phyloP scores from a whole-genome alignment of 2,329 filamentous ascomycete species.

The Juglanconis oblonga region DNA sequence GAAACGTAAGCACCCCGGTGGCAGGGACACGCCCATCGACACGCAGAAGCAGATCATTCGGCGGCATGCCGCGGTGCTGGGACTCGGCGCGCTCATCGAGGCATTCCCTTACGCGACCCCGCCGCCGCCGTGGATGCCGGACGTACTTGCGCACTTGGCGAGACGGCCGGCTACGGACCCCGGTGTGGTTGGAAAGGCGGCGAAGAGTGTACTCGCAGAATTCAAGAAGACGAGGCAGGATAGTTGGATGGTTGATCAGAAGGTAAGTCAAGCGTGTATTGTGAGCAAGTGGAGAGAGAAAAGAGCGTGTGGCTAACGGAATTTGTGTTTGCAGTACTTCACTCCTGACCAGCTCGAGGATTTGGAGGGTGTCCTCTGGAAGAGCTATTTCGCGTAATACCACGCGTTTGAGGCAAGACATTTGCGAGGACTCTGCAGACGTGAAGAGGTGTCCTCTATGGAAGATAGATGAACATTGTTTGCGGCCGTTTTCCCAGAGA shows the following conservation, averaged over 20 bases:
- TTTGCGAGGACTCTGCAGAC: neutral
- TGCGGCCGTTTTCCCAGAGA: neutral
- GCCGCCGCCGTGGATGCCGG: slow-evolving; percentile 90
- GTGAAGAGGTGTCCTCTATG: neutral
- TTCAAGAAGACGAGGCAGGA: slow-evolving; percentile 99
- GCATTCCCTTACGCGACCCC: slow-evolving; percentile 96
- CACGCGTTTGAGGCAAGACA: neutral
- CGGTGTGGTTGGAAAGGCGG: slow-evolving; percentile 91
- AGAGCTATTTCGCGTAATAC: slow-evolving; percentile 90
- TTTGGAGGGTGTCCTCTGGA: slow-evolving; percentile 94
- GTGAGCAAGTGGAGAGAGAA: too few species aligned
- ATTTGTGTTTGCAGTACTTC: slow-evolving; percentile 60
- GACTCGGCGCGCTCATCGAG: slow-evolving; percentile 85
- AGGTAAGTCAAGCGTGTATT: slow-evolving; percentile 57
- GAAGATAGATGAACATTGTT: neutral
- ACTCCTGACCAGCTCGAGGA: slow-evolving; percentile 91
- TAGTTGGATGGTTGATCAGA: slow-evolving; percentile 97
- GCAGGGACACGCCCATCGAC: slow-evolving; percentile 68
- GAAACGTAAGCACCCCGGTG: slow-evolving; percentile 61
- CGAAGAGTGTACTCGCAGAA: slow-evolving; percentile 89
- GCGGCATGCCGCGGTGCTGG: slow-evolving; percentile 87
- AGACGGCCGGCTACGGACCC: slow-evolving; percentile 82
- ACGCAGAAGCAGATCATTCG: slow-evolving; percentile 74
- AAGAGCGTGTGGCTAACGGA: slow-evolving; percentile 25
- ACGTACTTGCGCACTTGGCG: slow-evolving; percentile 82